Percentiles rank a stretch among this genome's conserved stretches.
Evolutionary conservation across 805 yeast genomes (phyloP).

Genomic region (Saturnispora besseyi): DNA sequence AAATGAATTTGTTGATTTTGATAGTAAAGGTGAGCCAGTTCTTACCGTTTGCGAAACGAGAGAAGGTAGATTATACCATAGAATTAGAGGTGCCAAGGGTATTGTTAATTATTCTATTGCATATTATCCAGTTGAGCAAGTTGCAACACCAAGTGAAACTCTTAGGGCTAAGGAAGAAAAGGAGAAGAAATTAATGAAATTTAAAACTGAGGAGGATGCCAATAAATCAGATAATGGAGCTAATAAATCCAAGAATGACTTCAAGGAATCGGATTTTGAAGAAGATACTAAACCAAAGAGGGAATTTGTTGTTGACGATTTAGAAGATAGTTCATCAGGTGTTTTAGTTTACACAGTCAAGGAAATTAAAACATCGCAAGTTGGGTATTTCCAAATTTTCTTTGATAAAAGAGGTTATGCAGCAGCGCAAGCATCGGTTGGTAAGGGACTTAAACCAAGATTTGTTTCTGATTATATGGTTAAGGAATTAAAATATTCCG

Average conservation of each 20-base stretch:
- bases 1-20: slow-evolving; percentile 55
- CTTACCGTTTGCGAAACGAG: slow-evolving; percentile 51
- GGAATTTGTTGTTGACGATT: slow-evolving; percentile 49
- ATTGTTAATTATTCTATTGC: slow-evolving; percentile 60
- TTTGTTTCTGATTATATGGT: slow-evolving; percentile 66
- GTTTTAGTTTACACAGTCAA: slow-evolving; percentile 60
- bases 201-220: slow-evolving; percentile 28
- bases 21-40: slow-evolving; percentile 54
- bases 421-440: slow-evolving; percentile 46
- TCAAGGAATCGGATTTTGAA: slow-evolving; percentile 13
- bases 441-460: slow-evolving; percentile 30
- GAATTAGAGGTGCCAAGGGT: slow-evolving; percentile 81
- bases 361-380: slow-evolving; percentile 48
- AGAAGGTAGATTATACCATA: slow-evolving; percentile 50
- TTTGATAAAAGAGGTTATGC: slow-evolving; percentile 70
- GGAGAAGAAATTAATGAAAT: slow-evolving; percentile 12
- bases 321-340: slow-evolving; percentile 60
- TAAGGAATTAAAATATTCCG: slow-evolving; percentile 63
- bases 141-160: slow-evolving; percentile 67
- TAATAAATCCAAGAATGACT: slow-evolving; percentile 25
- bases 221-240: slow-evolving; percentile 13
- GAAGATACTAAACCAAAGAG: slow-evolving; percentile 34
- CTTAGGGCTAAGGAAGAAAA: slow-evolving; percentile 40
- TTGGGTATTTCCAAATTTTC: slow-evolving; percentile 61
- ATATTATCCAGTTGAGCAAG: slow-evolving; percentile 77